Conservation (phyloP, 768 basidiomycete species). For the Xerocomus spinulosus region DNA sequence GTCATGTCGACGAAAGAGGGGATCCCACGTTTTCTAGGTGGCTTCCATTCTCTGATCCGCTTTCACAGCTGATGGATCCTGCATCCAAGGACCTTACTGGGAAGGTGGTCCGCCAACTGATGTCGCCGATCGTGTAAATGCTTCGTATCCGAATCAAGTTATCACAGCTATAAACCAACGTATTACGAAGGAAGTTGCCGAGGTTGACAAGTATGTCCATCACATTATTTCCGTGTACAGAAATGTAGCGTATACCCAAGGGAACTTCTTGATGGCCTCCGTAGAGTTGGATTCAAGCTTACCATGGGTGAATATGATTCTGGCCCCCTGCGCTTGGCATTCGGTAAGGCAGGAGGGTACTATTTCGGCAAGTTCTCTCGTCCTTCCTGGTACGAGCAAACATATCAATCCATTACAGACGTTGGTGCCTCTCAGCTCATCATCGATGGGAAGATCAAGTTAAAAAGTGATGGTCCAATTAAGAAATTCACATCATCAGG, state of each 20-base stretch:
- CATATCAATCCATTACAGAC: conserved; percentile 23
- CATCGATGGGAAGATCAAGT: conserved; percentile 44
- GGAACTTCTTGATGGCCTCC: conserved; percentile 51
- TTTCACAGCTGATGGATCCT: neutral
- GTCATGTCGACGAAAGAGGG: conserved; percentile 45
- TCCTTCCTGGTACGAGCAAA: neutral
- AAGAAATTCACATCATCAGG: conserved; percentile 33
- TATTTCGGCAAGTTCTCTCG: conserved; percentile 48
- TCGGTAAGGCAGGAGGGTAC: conserved; percentile 54
- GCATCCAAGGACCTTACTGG: conserved; percentile 33
- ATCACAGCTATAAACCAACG: conserved; percentile 33
- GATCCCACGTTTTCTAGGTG: conserved; percentile 24
- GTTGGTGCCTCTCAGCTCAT: conserved; percentile 40
- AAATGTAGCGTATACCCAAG: conserved; percentile 22
- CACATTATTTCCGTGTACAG: neutral
- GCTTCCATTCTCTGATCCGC: conserved; percentile 11
- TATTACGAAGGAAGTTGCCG: conserved; percentile 41
- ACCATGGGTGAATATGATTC: conserved; percentile 48
- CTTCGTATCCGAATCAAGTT: conserved; percentile 40
- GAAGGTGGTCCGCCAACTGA: conserved; percentile 46
- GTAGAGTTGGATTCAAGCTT: conserved; percentile 52
- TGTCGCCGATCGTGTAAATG: conserved; percentile 50
- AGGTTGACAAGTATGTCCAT: conserved; percentile 47
- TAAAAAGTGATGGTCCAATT: conserved; percentile 27
- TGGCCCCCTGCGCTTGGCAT: conserved; percentile 48